phyloP scores from a whole-genome alignment of 2,329 filamentous ascomycete species.

The Ophiostoma triangulosporum region DNA sequence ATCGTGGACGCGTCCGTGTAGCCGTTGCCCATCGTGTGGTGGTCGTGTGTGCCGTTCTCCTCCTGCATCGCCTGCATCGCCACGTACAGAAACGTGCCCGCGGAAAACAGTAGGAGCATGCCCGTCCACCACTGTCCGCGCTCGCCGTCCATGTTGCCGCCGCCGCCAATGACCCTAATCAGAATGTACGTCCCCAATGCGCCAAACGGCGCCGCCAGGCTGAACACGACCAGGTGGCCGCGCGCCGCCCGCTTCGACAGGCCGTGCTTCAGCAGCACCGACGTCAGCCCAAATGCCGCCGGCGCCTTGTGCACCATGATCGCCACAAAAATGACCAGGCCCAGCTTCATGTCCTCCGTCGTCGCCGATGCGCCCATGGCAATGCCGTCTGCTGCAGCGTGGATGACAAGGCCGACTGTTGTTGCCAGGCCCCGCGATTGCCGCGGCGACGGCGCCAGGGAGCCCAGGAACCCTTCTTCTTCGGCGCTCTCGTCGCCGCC shows the following conservation, averaged over 20 bases:
- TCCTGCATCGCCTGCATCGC: slow-evolving; percentile 99
- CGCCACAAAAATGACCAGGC: slow-evolving; percentile 85
- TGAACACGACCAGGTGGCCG: slow-evolving; percentile 80
- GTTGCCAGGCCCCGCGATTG: slow-evolving; percentile 59
- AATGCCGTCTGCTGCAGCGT: slow-evolving; percentile 88
- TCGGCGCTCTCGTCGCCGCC: slow-evolving; percentile 19
- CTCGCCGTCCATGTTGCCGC: slow-evolving; percentile 39
- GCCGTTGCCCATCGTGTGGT: slow-evolving; percentile 34
- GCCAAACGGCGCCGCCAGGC: slow-evolving; percentile 75
- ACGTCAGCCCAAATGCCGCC: slow-evolving; percentile 87
- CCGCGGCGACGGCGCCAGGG: slow-evolving; percentile 41
- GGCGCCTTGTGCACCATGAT: slow-evolving; percentile 98
- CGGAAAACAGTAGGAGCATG: slow-evolving; percentile 86
- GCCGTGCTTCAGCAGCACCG: slow-evolving; percentile 79
- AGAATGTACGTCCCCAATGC: slow-evolving; percentile 73
- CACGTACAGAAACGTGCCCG: slow-evolving; percentile 93
- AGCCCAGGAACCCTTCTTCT: slow-evolving; percentile 45
- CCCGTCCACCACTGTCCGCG: slow-evolving; percentile 78
- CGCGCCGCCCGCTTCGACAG: slow-evolving; percentile 75
- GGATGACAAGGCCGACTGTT: slow-evolving; percentile 88
- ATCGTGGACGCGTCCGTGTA: slow-evolving; percentile 34
- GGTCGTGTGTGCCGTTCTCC: slow-evolving; percentile 39
- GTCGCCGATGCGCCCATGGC: slow-evolving; percentile 85
- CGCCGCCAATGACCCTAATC: slow-evolving; percentile 56
- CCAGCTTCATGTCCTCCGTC: slow-evolving; percentile 57